Conservation (phyloP, 306 rosid genomes). For the Oxytropis ochrocephala region DNA sequence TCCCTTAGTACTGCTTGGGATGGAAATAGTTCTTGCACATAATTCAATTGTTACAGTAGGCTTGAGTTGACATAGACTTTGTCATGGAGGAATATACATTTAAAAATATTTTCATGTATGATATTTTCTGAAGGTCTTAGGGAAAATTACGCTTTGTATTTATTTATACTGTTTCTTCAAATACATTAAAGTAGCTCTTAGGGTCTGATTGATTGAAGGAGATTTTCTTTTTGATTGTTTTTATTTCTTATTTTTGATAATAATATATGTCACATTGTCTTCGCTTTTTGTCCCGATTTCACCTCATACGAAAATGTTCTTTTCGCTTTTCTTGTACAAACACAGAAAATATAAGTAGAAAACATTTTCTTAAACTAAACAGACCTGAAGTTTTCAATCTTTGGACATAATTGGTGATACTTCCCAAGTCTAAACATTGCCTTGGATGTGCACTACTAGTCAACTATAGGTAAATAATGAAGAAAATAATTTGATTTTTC, state of each 20-base stretch:
- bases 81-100: background rate
- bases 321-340: background rate
- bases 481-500: background rate
- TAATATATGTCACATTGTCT: background rate
- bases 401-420: background rate
- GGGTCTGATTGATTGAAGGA: background rate
- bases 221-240: background rate
- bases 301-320: background rate
- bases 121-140: background rate
- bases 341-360: background rate
- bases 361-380: background rate
- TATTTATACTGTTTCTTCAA: background rate
- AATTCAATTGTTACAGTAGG: background rate
- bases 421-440: background rate
- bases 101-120: background rate
- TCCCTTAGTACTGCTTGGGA: background rate
- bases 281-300: background rate
- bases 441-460: slow-evolving; percentile 8
- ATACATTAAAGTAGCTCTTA: slow-evolving; percentile 8
- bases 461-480: background rate
- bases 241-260: background rate
- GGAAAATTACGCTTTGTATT: background rate
- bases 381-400: background rate
- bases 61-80: background rate
- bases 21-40: slow-evolving; percentile 3